These are phyloP conservation scores for Suillus bovinus DNA, from an alignment of 768 basidiomycete species.

Conservation along the genomic window DNA sequence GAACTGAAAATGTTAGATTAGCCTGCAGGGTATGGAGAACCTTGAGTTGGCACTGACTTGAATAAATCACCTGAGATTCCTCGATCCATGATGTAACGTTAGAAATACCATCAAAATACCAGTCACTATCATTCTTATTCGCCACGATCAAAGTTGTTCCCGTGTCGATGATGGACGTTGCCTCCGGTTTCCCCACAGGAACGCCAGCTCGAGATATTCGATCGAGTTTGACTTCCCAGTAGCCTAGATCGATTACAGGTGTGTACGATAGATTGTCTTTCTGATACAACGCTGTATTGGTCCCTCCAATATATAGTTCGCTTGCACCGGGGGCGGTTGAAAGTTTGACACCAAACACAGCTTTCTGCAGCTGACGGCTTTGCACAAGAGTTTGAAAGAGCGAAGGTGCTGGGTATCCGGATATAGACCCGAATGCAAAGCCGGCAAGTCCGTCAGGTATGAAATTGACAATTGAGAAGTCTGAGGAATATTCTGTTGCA, in stretches of 20 bases:
- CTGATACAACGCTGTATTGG: constrained; percentile 48
- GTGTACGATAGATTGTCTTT: constrained; percentile 41
- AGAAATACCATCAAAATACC: constrained; percentile 32
- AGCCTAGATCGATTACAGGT: constrained; percentile 31
- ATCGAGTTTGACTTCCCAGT: constrained; percentile 40
- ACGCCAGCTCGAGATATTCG: constrained; percentile 22
- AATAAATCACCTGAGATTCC: constrained; percentile 28
- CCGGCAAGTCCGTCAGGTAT: constrained; percentile 44
- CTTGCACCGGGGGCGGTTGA: constrained; percentile 38
- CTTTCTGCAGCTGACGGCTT: constrained; percentile 32
- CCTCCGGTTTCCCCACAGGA: constrained; percentile 14
- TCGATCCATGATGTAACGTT: constrained; percentile 21
- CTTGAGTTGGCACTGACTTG: constrained; percentile 19
- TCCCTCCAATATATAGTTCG: constrained; percentile 60
- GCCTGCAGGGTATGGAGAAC: not conserved
- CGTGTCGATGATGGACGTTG: constrained; percentile 37
- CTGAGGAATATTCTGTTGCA: constrained; percentile 39
- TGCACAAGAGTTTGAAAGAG: constrained; percentile 48
- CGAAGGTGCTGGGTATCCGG: constrained; percentile 35
- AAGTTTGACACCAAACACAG: constrained; percentile 52
- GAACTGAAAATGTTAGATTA: constrained; percentile 25
- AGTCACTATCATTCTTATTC: constrained; percentile 24
- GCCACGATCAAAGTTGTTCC: constrained; percentile 31
- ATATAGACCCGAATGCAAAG: constrained; percentile 41
- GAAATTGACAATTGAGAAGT: constrained; percentile 27